Base-by-base conservation (phyloP, 2,329 filamentous ascomycete genomes). In the Cadophora gregata region DNA sequence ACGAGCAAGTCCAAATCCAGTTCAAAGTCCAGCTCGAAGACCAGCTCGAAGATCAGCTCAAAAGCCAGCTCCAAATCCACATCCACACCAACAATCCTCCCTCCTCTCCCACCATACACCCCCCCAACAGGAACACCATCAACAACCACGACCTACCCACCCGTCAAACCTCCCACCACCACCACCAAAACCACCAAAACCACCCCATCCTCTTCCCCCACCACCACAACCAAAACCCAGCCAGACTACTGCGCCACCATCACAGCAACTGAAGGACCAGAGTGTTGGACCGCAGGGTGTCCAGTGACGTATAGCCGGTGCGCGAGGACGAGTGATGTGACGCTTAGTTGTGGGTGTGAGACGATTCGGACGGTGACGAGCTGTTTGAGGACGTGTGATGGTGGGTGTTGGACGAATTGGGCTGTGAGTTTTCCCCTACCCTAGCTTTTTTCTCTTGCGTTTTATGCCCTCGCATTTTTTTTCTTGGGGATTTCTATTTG, bases 371-470 rank as follows among this genome's bases (percentile, higher is more conserved):
- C 60, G 12, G 65, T 60, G 21, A 71, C 69, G 33, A 64, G 56
- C 12, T 73, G 71, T 58, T 64, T 50, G 51, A 71, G 45, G 51
- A 64, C 16, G 1, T 72, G 71, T 61, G 65, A 69, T 42, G 66
- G 48, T 1, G 65, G 66, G 0, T 73, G 70, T 64, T 29, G n/a
- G 9, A 72, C 67, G 14, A 33, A 51, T 45, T 72, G 60, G 47
- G 8, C 51, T 27, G 55, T 58, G 55, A 58, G 55, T 58, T 55
- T 14, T 4, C 4, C 14, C 33, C 3, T 36, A 10, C 14, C 33
- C 7, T 36, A n/a, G n/a, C n/a, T 9, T 3, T 42, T 42, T 10
- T 2, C 12, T 12, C 1, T 33, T 36, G 16, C n/a, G 4, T 36
- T 58, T 58, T 25, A 21, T 42, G 24, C 9, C n/a, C n/a, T 55